These are phyloP conservation scores for Penicillium salamii DNA, from an alignment of 495 filamentous ascomycete genomes.

Conservation along the genomic window DNA sequence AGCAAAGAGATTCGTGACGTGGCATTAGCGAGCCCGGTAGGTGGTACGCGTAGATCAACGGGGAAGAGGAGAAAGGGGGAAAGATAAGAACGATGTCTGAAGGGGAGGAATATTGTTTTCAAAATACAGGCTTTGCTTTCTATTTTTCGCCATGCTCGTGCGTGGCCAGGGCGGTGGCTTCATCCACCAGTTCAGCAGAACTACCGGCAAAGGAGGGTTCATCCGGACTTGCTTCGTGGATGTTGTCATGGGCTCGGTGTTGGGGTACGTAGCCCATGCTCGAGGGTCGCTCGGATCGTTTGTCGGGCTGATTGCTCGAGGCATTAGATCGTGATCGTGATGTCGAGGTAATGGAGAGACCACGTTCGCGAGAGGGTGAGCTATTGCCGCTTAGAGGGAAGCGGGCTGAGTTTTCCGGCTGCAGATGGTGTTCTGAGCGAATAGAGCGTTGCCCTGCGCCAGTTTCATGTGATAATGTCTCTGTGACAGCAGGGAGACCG, in stretches of 20 bases:
- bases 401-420: slow-evolving; percentile 40
- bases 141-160: slow-evolving; percentile 1
- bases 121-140: slow-evolving; percentile 1
- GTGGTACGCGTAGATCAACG: slow-evolving; percentile 2
- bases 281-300: slow-evolving; percentile 55
- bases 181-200: slow-evolving; percentile 47
- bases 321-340: slow-evolving; percentile 38
- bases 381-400: slow-evolving; percentile 58
- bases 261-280: slow-evolving; percentile 74
- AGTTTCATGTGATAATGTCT: slow-evolving; percentile 14
- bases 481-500: slow-evolving; percentile 22
- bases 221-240: slow-evolving; percentile 55
- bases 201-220: slow-evolving; percentile 51
- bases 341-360: slow-evolving; percentile 43
- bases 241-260: slow-evolving; percentile 57
- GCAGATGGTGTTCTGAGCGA: slow-evolving; percentile 22
- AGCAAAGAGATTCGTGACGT: slow-evolving; percentile 40
- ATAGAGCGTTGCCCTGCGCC: not conserved
- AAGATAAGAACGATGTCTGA: not conserved
- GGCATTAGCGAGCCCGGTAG: slow-evolving; percentile 23
- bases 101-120: not conserved
- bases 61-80: not conserved
- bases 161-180: slow-evolving; percentile 16
- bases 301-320: slow-evolving; percentile 40
- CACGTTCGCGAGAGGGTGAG: slow-evolving; percentile 50